Conservation (phyloP, 225 moss, liverwort and hornwort species). For the Pseudoscleropodium purum region DNA sequence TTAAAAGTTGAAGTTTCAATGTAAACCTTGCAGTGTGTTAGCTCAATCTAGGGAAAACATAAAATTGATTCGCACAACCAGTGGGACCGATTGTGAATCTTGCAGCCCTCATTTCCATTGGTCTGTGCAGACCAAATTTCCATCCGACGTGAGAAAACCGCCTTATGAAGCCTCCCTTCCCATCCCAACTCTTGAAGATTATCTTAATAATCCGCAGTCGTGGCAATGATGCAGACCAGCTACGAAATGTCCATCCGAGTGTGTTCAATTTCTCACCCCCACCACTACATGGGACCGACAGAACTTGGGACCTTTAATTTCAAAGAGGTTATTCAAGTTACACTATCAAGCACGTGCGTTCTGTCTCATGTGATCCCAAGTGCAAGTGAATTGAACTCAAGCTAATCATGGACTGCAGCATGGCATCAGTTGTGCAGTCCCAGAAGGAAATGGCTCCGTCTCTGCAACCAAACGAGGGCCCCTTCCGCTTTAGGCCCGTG, state of each 20-base stretch:
- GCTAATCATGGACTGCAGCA: neutral
- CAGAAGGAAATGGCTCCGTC: neutral
- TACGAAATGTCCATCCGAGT: neutral
- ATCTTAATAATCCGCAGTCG: neutral
- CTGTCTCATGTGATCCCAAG: neutral
- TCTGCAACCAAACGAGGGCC: neutral
- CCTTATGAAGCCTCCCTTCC: neutral
- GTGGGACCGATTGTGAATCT: neutral
- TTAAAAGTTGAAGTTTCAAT: neutral
- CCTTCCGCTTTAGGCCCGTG: neutral
- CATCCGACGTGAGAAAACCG: neutral
- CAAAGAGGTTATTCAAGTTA: neutral
- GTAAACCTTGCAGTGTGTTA: neutral
- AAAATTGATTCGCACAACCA: neutral
- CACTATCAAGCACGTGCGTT: neutral
- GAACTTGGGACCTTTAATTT: neutral
- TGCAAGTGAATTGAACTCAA: neutral
- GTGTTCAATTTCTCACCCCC: neutral
- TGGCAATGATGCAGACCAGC: neutral
- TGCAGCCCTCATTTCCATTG: neutral
- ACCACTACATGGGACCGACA: neutral
- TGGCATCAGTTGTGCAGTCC: neutral
- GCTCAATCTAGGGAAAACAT: neutral
- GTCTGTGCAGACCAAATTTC: neutral
- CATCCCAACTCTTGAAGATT: neutral